Evolutionary conservation across 495 filamentous ascomycete species (phyloP), one percentile per base, ranked within the genome.

Genomic region (Penicillium bialowiezense): DNA sequence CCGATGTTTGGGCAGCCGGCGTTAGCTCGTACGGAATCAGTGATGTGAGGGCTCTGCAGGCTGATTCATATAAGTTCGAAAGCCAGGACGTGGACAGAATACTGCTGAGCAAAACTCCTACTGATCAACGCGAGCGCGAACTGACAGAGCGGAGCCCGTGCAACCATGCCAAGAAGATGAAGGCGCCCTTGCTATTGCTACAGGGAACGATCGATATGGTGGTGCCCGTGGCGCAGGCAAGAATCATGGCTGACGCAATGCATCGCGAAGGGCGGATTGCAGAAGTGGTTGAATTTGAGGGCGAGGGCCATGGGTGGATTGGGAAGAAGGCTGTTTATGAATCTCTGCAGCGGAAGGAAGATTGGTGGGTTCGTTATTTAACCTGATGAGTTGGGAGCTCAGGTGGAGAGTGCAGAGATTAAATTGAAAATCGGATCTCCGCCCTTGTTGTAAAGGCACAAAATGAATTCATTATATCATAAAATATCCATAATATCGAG

Each of bases 61-160:
- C 57, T 1, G 67, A 68, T 29, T 78, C 75, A 1, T 76, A 80
- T 44, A 81, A 81, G 55, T 72, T 79, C 39, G 78, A 81, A 55
- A 68, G 63, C 21, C 65, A 71, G 29, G 77, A 81, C 54, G 59
- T 75, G 28, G 62, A 69, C 14, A 58, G 54, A 12, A 60, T 79
- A 19, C 36, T 76, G 6, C 63, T 71, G 26, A 49, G 60, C 3
- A 48, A 55, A 1, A 63, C 59, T 6, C 44, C 53, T 13, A 43
- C 56, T 0, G 60, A 68, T 34, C 69, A 75, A 15, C 50, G 70
- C 57, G 68, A 71, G 14, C 13, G 12, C n/a, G 56, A 73, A 9
- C 69, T 68, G 17, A 47, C 50, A 12, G 63, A 65, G 8, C 59
- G 76, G 14, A 76, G 73, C 50, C 71, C 75, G 2, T 63, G 72